Base-by-base conservation (phyloP, 129 eudicot species). In the Lactuca sativa region DNA sequence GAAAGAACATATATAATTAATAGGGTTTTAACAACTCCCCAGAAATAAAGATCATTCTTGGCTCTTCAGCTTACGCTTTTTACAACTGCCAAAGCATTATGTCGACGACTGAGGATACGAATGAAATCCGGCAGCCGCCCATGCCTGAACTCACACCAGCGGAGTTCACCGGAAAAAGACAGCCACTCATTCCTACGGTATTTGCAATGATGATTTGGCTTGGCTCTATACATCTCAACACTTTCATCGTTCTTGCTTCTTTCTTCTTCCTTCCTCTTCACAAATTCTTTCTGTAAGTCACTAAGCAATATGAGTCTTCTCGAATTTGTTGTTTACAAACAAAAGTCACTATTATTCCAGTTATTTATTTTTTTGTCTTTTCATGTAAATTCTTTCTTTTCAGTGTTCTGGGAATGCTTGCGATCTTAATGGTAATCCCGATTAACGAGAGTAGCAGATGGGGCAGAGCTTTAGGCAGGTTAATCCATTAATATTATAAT, bases 391-490 rank as follows among this genome's bases (percentile, higher is more conserved):
- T 33, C 14, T 62, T 9, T 47, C 4, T 56, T 36, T 64, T 47
- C 75, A 89, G 96, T 60, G 92, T 85, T 5, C 41, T 87, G 10
- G 87, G 97, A 34, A 59, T 93, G 80, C 84, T 93, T 55, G 14
- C 78, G 68, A 52, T 93, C 43, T 72, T 93, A 18, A 74, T 77
- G 70, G 80, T 90, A 76, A 75, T 93, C 38, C 97, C 99, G 11
- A 73, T 93, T 55, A 75, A 93, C 57, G 90, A 83, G 9, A 77
- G 69, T 66, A 88, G 91, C 70, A 81, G 75, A 69, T 81, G 62
- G 78, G 97, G 99, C 7, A 77, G 92, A 55, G 82, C 74, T 64
- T 74, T 93, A 74, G 83, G 90, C 60, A 89, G 92, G 96, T 38
- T 38, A 38, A 38, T 18, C 21, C 21, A 1, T 92, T 62, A 7